Percentiles rank a stretch among this genome's conserved stretches.
phyloP scores from a whole-genome alignment of 2,329 filamentous ascomycete genomes.

The Paecilomyces fulvus region DNA sequence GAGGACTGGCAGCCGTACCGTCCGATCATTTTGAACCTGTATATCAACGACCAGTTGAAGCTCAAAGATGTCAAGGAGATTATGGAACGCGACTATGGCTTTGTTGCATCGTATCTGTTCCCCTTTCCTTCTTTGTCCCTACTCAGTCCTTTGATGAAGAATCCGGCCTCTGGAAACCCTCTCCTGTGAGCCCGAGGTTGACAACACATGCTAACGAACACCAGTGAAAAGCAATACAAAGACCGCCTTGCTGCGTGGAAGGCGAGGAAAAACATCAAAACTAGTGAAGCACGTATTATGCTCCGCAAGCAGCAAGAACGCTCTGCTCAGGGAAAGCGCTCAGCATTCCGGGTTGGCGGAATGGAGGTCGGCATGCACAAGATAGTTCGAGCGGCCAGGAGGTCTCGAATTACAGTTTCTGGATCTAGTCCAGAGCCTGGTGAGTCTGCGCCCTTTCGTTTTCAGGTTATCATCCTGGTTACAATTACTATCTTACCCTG shows the following conservation, averaged over 20 bases:
- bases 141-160: background rate
- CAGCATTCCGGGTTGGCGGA: constrained; percentile 25
- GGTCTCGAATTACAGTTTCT: constrained; percentile 18
- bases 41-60: constrained; percentile 27
- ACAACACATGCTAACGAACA: constrained; percentile 6
- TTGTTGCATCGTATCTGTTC: constrained; percentile 25
- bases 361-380: constrained; percentile 27
- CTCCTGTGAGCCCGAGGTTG: background rate
- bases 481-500: background rate
- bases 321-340: constrained; percentile 28
- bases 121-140: constrained; percentile 3
- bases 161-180: background rate
- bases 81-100: constrained; percentile 29
- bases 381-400: constrained; percentile 20
- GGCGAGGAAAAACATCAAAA: constrained; percentile 31
- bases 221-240: constrained; percentile 32
- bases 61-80: constrained; percentile 28
- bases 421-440: constrained; percentile 25
- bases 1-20: constrained; percentile 31
- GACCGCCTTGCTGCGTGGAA: constrained; percentile 30
- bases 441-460: constrained; percentile 8
- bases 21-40: constrained; percentile 26
- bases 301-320: constrained; percentile 30
- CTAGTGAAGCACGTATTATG: constrained; percentile 29
- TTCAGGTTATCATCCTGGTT: background rate